Evolutionary conservation across 208 protist species (phyloP).

Genomic region (Crithidia acanthocephali): DNA sequence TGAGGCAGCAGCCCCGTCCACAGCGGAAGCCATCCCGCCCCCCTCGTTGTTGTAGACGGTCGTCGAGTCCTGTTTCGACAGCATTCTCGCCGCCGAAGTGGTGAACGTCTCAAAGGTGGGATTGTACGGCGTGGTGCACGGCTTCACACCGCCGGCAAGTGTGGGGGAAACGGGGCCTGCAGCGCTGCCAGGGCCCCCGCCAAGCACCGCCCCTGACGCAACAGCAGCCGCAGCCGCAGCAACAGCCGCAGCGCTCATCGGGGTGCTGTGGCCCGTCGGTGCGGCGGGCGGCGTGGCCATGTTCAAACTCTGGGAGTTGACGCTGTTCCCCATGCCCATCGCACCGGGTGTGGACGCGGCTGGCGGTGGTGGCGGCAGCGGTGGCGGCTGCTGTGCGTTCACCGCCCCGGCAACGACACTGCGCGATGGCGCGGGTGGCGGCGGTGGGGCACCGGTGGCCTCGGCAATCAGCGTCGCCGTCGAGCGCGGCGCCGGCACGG

Average conservation of each 20-base stretch:
- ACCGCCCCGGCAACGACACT: too few species aligned
- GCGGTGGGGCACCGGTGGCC: constrained; percentile 24
- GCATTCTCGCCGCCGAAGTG: constrained; percentile 24
- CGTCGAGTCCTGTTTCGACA: constrained; percentile 10
- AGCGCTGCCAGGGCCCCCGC: neutral
- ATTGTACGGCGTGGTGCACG: neutral
- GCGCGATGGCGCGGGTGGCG: neutral
- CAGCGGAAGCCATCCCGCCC: neutral
- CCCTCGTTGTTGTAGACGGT: neutral
- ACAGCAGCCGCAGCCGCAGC: neutral
- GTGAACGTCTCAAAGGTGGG: constrained; percentile 30
- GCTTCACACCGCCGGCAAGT: neutral
- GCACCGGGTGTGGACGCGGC: neutral
- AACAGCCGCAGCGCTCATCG: constrained; percentile 1
- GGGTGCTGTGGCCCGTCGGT: neutral
- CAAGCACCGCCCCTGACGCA: neutral
- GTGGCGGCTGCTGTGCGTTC: constrained; percentile 19
- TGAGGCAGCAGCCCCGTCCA: too few species aligned
- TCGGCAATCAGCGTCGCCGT: constrained; percentile 28
- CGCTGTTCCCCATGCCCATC: neutral
- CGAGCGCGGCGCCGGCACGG: constrained; percentile 30
- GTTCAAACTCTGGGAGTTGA: neutral
- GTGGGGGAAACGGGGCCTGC: neutral
- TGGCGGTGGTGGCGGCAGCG: neutral
- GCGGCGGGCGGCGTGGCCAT: constrained; percentile 7